These are phyloP conservation scores for Malus sieversii DNA, from an alignment of 306 rosid genomes.

Conservation along the genomic window DNA sequence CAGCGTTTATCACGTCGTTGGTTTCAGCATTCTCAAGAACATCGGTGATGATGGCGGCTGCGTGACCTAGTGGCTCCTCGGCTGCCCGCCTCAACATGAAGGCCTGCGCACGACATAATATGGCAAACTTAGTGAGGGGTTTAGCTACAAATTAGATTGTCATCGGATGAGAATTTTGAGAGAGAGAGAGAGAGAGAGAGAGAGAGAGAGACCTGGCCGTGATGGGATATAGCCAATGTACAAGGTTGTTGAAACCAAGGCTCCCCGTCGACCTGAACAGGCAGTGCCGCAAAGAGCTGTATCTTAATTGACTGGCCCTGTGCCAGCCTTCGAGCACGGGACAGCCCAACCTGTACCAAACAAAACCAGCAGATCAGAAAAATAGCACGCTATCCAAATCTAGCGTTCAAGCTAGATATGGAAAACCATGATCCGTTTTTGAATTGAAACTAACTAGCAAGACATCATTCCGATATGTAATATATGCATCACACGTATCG, in stretches of 20 bases:
- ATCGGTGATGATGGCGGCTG: slow-evolving; percentile 88
- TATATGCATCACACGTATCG: background rate
- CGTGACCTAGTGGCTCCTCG: slow-evolving; percentile 99
- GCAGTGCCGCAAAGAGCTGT: slow-evolving; percentile 65
- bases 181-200: slow-evolving; percentile 27
- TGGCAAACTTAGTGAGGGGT: background rate
- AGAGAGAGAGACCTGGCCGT: slow-evolving; percentile 73
- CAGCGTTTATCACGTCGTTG: slow-evolving; percentile 69
- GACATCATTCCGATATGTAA: background rate
- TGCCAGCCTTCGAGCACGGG: slow-evolving; percentile 96
- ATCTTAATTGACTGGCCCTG: slow-evolving; percentile 91
- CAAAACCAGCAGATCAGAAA: slow-evolving; percentile 9
- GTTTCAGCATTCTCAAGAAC: slow-evolving; percentile 96
- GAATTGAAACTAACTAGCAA: background rate
- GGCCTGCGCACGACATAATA: slow-evolving; percentile 41
- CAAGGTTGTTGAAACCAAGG: slow-evolving; percentile 91
- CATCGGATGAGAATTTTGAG: background rate
- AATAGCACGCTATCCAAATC: background rate
- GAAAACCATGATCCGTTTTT: background rate
- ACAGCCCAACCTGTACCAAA: slow-evolving; percentile 78
- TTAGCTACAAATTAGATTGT: background rate
- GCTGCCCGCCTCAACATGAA: slow-evolving; percentile 88
- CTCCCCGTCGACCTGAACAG: slow-evolving; percentile 97
- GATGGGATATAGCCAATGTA: slow-evolving; percentile 71
- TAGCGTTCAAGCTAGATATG: slow-evolving; percentile 8